Evolutionary conservation across 331 rosid species (phyloP).

Genomic region (Arachis monticola): DNA sequence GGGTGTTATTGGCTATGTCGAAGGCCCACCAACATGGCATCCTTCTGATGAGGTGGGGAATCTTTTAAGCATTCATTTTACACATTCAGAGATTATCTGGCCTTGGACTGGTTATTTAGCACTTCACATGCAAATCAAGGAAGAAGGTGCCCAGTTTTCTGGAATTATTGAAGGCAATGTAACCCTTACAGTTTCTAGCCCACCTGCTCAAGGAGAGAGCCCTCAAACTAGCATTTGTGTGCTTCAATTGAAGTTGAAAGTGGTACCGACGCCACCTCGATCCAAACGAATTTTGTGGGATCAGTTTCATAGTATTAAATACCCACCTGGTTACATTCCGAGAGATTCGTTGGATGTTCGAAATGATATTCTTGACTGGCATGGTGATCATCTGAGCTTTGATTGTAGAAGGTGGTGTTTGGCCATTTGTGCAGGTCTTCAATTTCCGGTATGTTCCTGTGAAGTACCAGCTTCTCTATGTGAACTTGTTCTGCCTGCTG

Average conservation of each 20-base stretch:
- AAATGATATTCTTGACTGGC: slow-evolving; percentile 99
- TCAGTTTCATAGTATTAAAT: slow-evolving; percentile 93
- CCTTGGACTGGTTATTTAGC: slow-evolving; percentile 99
- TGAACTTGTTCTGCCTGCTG: slow-evolving; percentile 84
- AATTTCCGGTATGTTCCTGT: slow-evolving; percentile 85
- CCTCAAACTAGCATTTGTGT: slow-evolving; percentile 71
- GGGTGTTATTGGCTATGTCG: slow-evolving; percentile 90
- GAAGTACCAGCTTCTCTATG: slow-evolving; percentile 91
- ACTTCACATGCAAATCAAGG: slow-evolving; percentile 94
- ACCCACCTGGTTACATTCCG: slow-evolving; percentile 98
- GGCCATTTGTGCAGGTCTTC: slow-evolving; percentile 83
- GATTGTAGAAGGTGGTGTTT: slow-evolving; percentile 76
- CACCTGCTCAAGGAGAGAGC: slow-evolving; percentile 79
- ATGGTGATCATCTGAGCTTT: slow-evolving; percentile 95
- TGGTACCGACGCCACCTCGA: slow-evolving; percentile 87
- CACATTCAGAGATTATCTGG: slow-evolving; percentile 87
- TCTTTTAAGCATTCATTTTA: slow-evolving; percentile 88
- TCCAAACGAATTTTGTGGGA: slow-evolving; percentile 93
- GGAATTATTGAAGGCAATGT: slow-evolving; percentile 94
- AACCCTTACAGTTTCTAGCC: slow-evolving; percentile 79
- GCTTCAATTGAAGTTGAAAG: slow-evolving; percentile 87
- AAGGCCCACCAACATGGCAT: slow-evolving; percentile 85
- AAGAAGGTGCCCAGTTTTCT: slow-evolving; percentile 87
- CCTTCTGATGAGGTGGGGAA: slow-evolving; percentile 88
- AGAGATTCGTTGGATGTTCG: slow-evolving; percentile 98